Conservation (phyloP, 2,329 filamentous ascomycete species). For the Stromatinia cepivora region DNA sequence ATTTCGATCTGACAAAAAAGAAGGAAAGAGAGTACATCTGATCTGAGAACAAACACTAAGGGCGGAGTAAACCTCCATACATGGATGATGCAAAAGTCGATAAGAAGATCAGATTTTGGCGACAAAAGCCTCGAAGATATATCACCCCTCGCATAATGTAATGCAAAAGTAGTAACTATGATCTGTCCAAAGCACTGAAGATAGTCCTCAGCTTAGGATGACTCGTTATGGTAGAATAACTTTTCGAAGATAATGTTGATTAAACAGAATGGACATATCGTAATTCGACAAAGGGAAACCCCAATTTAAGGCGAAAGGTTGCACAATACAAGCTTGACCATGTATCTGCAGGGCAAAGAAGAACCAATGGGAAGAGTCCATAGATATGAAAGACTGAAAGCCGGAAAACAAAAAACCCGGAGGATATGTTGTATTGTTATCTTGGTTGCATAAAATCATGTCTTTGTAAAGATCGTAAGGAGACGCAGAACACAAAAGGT, state of each 20-base stretch:
- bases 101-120: slow-evolving; percentile 31
- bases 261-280: slow-evolving; percentile 40
- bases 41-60: slow-evolving; percentile 32
- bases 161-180: slow-evolving; percentile 60
- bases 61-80: slow-evolving; percentile 36
- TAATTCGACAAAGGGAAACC: slow-evolving; percentile 33
- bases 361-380: slow-evolving; percentile 39
- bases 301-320: slow-evolving; percentile 30
- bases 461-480: slow-evolving; percentile 39
- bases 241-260: slow-evolving; percentile 42
- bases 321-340: slow-evolving; percentile 36
- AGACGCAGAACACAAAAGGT: slow-evolving; percentile 36
- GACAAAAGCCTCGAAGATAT: slow-evolving; percentile 31
- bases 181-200: slow-evolving; percentile 61
- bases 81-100: slow-evolving; percentile 33
- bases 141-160: slow-evolving; percentile 31
- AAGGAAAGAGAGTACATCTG: slow-evolving; percentile 21
- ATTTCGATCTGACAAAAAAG: slow-evolving; percentile 27
- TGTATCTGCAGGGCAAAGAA: slow-evolving; percentile 38
- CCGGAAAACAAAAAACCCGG: slow-evolving; percentile 34
- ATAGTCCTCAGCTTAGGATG: slow-evolving; percentile 57
- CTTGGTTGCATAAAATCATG: slow-evolving; percentile 37
- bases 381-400: slow-evolving; percentile 42
- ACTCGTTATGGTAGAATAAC: slow-evolving; percentile 48
- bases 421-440: slow-evolving; percentile 41